Base-by-base conservation (phyloP, 805 yeast species). In the Kuraishia cidri region DNA sequence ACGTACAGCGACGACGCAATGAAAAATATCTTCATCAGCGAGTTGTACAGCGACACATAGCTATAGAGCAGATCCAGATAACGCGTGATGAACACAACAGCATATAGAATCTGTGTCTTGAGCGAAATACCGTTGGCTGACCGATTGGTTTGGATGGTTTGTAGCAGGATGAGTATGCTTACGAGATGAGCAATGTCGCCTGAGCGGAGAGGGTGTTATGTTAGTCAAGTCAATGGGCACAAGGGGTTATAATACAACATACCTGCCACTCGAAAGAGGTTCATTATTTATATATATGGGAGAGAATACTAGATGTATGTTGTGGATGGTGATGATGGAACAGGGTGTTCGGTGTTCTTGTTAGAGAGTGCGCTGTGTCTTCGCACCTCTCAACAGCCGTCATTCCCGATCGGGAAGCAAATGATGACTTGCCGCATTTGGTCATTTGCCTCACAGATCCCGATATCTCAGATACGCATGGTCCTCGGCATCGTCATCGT, bases 131-230 rank as follows among this genome's bases (percentile, higher is more conserved):
- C 98, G 20, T 75, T 72, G 30, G 82, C 76, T 5, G 94, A 78
- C 38, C 64, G 64, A 35, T 81, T 70, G 5, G 60, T 49, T 33
- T 64, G 69, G 44, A 92, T 85, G 26, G 86, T 73, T 34, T 75
- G 78, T 32, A 90, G 62, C 41, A 92, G 66, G 35, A 92, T 71
- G 37, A 83, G 61, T 31, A 85, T 83, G 45, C 94, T 78, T 12
- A 80, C 75, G 54, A 85, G 60, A 53, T 92, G 98, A 30, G 92
- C 74, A 35, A 85, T 48, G 50, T 92, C 98, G 19, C 90, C 94
- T 39, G 19, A 13, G 4, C 4, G 12, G 26, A 20, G 15, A 17
- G 23, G n/a, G n/a, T n/a, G n/a, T n/a, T n/a, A n/a, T n/a, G n/a
- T n/a, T n/a, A n/a, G n/a, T n/a, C n/a, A 16, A 17, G 12, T 12